phyloP scores from a whole-genome alignment of 164 flowering plant genomes.

The Vitis labrusca region DNA sequence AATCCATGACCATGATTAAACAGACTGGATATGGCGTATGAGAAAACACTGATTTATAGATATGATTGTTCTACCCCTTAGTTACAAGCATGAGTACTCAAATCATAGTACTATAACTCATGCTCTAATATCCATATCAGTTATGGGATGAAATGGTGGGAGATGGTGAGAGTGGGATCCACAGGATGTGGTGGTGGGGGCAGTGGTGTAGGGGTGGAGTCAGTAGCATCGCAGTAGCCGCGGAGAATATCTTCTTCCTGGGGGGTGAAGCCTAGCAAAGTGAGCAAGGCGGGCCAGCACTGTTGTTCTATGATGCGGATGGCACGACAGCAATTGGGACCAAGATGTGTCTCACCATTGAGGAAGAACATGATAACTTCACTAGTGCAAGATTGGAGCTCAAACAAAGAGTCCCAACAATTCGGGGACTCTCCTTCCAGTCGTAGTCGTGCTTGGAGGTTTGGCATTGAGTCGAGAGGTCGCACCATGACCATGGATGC shows the following conservation, averaged over 20 bases:
- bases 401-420: constrained; percentile 15
- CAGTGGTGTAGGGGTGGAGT: neutral
- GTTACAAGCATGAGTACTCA: too few relatives aligned
- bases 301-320: constrained; percentile 9
- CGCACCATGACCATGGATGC: too few relatives aligned
- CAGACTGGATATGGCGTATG: too few relatives aligned
- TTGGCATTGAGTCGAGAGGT: too few relatives aligned
- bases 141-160: neutral
- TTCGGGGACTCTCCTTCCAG: too few relatives aligned
- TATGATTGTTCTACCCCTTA: too few relatives aligned
- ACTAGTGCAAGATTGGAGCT: constrained; percentile 14
- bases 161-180: neutral
- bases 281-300: constrained; percentile 22
- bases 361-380: constrained; percentile 22
- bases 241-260: constrained; percentile 14
- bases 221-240: constrained; percentile 13
- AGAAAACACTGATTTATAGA: too few relatives aligned
- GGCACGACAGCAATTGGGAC: constrained; percentile 17
- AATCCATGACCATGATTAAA: too few relatives aligned
- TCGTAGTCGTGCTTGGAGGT: too few relatives aligned
- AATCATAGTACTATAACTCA: too few relatives aligned
- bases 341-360: constrained; percentile 16
- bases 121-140: neutral
- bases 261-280: constrained; percentile 15
- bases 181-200: neutral